phyloP scores from a whole-genome alignment of 495 filamentous ascomycete genomes.

The Paragyromitra xinjiangensis region DNA sequence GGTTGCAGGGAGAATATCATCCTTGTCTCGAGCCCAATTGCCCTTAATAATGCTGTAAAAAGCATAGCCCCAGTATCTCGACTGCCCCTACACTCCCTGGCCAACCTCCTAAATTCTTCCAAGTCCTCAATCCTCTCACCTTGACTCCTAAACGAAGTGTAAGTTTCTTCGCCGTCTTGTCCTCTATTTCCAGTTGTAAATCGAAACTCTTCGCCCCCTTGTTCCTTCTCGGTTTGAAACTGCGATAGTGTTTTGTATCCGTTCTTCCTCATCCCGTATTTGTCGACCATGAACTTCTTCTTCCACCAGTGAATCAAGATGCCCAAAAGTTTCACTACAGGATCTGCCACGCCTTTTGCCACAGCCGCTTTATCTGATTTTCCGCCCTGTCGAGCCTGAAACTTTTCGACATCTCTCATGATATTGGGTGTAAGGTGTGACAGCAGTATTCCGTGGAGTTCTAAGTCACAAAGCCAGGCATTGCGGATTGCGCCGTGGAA shows the following conservation, averaged over 20 bases:
- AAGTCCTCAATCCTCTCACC: conserved; percentile 71
- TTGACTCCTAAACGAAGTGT: conserved; percentile 39
- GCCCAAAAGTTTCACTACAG: conserved; percentile 79
- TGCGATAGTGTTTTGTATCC: conserved; percentile 79
- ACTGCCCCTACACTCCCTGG: conserved; percentile 78
- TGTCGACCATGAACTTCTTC: conserved; percentile 78
- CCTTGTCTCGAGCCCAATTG: conserved; percentile 78
- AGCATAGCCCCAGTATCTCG: conserved; percentile 88
- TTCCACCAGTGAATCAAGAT: conserved; percentile 84
- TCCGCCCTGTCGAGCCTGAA: conserved; percentile 65
- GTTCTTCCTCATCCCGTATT: conserved; percentile 83
- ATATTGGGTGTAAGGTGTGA: conserved; percentile 72
- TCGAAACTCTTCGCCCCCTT: conserved; percentile 36
- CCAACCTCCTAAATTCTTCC: conserved; percentile 72
- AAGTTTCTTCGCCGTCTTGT: conserved; percentile 9
- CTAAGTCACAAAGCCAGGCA: conserved; percentile 80
- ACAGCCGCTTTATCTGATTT: conserved; percentile 62
- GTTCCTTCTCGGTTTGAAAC: conserved; percentile 72
- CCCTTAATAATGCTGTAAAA: conserved; percentile 88
- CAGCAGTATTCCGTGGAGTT: conserved; percentile 79
- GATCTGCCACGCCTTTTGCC: conserved; percentile 79
- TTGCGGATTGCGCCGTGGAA: conserved; percentile 91
- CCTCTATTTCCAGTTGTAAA: conserved; percentile 48
- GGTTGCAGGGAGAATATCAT: conserved; percentile 87
- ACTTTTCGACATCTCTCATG: conserved; percentile 68